Evolutionary conservation across 2,329 filamentous ascomycete species (phyloP), one percentile per base, ranked within the genome.

Genomic region (Exophiala sideris): DNA sequence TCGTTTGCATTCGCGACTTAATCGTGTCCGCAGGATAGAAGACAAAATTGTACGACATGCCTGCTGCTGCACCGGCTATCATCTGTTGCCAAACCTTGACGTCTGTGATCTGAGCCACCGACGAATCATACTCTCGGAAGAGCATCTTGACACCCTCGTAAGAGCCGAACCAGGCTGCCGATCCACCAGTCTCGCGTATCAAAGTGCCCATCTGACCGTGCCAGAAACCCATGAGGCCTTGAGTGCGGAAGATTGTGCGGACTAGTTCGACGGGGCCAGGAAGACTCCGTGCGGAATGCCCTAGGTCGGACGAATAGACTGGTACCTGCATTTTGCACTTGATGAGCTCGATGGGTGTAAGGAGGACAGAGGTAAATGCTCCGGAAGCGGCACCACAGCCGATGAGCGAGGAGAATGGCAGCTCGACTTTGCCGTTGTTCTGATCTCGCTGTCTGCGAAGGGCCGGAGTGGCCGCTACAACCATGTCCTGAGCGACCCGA

Each of bases 11-110:
- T 45, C 92, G 85, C 14, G 89, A 95, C 75, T 99, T 99, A 76
- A 99, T 87, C 0, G 94, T 99, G 70, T 99, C 94, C 46, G 94
- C 94, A 0, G 94, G 94, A 70, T 94, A 99, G 77, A 97, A 96
- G 18, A 95, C 75, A 68, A 97, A 97, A 70, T 99, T 99, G 75
- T 99, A 99, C 34, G 85, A 86, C 75, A 96, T 88, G 49, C 94
- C 94, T 3, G 92, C 94, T 6, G 85, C 83, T 2, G 92, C 92
- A 39, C 92, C 92, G 1, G 91, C 89, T 16, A 89, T 69, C 67
- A 95, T 89, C 70, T 95, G 91, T 72, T 96, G 90, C 79, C 88
- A 88, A 4, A 96, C 71, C 4, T 89, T 87, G 8, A 96, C 65
- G 7, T 70, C 64, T 8, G 60, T 56, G 16, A 56, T 51, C 8